Conservation (phyloP, 495 filamentous ascomycete species). For the Aspergillus avenaceus region DNA sequence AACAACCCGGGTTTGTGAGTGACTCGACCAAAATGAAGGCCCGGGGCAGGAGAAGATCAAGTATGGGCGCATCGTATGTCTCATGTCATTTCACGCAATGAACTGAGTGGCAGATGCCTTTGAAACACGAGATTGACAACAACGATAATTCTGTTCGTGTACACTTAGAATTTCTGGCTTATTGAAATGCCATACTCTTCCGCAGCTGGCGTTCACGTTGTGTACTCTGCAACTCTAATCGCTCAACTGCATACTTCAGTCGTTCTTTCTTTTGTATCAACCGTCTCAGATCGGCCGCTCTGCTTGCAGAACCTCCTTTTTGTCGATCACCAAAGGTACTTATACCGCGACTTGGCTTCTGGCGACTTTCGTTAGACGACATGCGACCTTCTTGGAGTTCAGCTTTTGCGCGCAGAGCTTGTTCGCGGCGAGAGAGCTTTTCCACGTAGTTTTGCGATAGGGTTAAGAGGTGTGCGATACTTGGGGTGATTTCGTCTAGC, state of each 20-base stretch:
- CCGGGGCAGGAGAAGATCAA: no score
- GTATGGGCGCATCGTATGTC: not conserved
- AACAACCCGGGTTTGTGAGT: no score
- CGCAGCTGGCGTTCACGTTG: slow-evolving; percentile 71
- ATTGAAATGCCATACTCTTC: slow-evolving; percentile 67
- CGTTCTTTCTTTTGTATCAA: slow-evolving; percentile 73
- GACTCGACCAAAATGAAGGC: no score
- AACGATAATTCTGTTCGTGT: not conserved
- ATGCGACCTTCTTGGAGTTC: slow-evolving; percentile 70
- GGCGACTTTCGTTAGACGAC: slow-evolving; percentile 31
- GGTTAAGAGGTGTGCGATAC: slow-evolving; percentile 61
- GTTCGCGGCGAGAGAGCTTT: slow-evolving; percentile 66
- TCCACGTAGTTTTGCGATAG: slow-evolving; percentile 66
- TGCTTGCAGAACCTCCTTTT: slow-evolving; percentile 38
- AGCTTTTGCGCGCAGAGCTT: slow-evolving; percentile 62
- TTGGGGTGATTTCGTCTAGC: slow-evolving; percentile 69
- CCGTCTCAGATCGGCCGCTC: slow-evolving; percentile 58
- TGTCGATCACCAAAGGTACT: slow-evolving; percentile 22
- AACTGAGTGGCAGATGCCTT: not conserved
- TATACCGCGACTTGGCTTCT: slow-evolving; percentile 18
- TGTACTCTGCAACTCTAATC: slow-evolving; percentile 61
- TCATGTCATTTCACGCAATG: not conserved
- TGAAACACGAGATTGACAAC: not conserved
- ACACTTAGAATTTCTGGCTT: slow-evolving; percentile 4
- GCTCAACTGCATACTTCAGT: slow-evolving; percentile 70